Percentiles rank a stretch among this genome's conserved stretches.
Evolutionary conservation across 225 moss, liverwort and hornwort species (phyloP).

Genomic region (Antitrichia curtipendula): DNA sequence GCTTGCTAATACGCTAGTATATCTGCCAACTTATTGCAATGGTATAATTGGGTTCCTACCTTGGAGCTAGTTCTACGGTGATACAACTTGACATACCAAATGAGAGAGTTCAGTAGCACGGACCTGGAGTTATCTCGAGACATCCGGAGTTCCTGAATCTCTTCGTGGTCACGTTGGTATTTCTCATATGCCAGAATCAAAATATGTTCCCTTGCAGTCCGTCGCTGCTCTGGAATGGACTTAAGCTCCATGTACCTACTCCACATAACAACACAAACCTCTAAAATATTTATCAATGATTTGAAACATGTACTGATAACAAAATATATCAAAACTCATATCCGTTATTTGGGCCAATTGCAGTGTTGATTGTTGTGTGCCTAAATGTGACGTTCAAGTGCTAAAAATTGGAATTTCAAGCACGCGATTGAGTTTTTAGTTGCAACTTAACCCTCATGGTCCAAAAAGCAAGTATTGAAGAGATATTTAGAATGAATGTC

Average conservation of each 20-base stretch:
- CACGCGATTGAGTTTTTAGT: not conserved
- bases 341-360: not conserved
- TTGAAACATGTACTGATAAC: not conserved
- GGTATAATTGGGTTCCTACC: not conserved
- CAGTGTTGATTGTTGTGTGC: fast-evolving
- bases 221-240: slow-evolving; percentile 32
- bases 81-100: not conserved
- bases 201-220: slow-evolving; percentile 59
- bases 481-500: not conserved
- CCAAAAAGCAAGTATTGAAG: not conserved
- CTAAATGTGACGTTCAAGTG: not conserved
- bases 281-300: not conserved
- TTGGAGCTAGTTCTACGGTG: not conserved
- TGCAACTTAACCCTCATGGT: not conserved
- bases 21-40: not conserved
- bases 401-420: not conserved
- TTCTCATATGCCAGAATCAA: slow-evolving; percentile 59
- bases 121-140: slow-evolving; percentile 73
- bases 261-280: not conserved
- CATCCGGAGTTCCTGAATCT: slow-evolving; percentile 32
- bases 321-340: not conserved
- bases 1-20: not conserved
- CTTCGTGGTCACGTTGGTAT: slow-evolving; percentile 20
- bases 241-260: slow-evolving; percentile 63
- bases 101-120: not conserved